Percentiles rank a stretch among this genome's conserved stretches.
Evolutionary conservation across 2,329 filamentous ascomycete genomes (phyloP).

Genomic region (Trichoderma afroharzianum): DNA sequence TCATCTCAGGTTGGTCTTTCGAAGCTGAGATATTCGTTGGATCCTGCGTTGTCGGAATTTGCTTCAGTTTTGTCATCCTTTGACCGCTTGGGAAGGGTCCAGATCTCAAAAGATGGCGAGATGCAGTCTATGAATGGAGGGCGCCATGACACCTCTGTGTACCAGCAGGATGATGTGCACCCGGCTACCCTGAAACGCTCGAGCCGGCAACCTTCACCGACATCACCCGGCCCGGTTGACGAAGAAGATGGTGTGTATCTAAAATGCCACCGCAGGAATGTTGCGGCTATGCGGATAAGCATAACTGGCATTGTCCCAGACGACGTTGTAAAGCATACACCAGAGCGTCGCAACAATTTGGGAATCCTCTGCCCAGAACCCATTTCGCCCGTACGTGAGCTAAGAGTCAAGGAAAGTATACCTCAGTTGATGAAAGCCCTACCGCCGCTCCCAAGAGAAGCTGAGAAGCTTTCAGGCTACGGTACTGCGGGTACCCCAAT

Average conservation of each 20-base stretch:
- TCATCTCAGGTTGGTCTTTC: slow-evolving; percentile 17
- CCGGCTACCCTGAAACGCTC: background rate
- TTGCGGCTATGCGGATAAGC: slow-evolving; percentile 25
- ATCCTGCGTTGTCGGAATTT: slow-evolving; percentile 27
- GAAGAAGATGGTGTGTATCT: slow-evolving; percentile 7
- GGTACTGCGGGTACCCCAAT: background rate
- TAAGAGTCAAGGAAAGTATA: slow-evolving; percentile 47
- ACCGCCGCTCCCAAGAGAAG: slow-evolving; percentile 41
- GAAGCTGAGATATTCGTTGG: slow-evolving; percentile 20
- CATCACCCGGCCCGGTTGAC: background rate
- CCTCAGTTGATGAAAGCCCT: slow-evolving; percentile 52
- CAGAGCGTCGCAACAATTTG: slow-evolving; percentile 20
- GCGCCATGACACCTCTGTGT: background rate
- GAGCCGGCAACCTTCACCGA: slow-evolving; percentile 1
- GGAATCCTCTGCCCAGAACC: slow-evolving; percentile 46
- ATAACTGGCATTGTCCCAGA: slow-evolving; percentile 17
- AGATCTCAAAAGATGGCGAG: slow-evolving; percentile 20
- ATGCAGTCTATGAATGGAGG: background rate
- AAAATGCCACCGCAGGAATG: slow-evolving; percentile 27
- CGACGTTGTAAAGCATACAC: background rate
- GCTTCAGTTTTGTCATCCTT: slow-evolving; percentile 30
- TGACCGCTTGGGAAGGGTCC: slow-evolving; percentile 26
- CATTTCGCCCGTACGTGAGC: slow-evolving; percentile 43
- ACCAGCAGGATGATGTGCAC: background rate
- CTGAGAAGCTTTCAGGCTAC: background rate